Evolutionary conservation across 192 early-diverging fungal species (phyloP), one percentile per base, ranked within the genome.

Genomic region (Rhizoclosmatium sp.): DNA sequence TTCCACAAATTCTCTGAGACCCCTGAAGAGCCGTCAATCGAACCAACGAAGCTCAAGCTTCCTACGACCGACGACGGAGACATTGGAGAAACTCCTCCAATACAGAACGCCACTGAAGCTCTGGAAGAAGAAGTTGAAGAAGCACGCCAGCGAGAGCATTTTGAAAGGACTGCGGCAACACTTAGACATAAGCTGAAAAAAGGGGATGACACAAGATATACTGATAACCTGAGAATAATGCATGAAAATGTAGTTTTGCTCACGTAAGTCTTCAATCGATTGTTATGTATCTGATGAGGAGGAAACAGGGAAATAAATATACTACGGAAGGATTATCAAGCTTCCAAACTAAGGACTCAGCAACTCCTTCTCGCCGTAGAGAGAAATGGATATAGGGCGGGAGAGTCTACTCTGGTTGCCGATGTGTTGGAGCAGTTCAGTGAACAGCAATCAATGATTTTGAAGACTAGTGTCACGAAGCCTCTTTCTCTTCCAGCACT

Each of bases 121-220:
- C 42, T 75, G 47, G 83, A 84, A 42, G 77, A 81, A 31, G 76
- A 84, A 31, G 67, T 81, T 9, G 81, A 86, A 41, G 74, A 85
- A 64, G 78, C 81, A 5, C 74, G 82, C 5, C 81, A 87, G 67
- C 82, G 89, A 44, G 85, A 89, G 44, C 81, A 88, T 65, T 69
- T 87, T 41, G 80, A 86, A 80, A 73, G 85, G 64, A 90, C 86
- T 10, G 84, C 89, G 10, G 48, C 82, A 31, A 81, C 83, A 14
- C 78, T 88, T 40, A 59, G 70, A n/a, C 68, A 81, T 19, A 75
- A 84, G 65, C 49, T 89, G 3, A 39, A 45, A 9, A 89, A 89
- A 64, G 82, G 82, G 12, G 78, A 84, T 31, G 79, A 83, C 5
- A 62, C 67, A 49, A 76, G 82, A 56, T 65, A 80, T 31, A 51